phyloP scores from a whole-genome alignment of 495 filamentous ascomycete species.

The Penicillium bialowiezense region DNA sequence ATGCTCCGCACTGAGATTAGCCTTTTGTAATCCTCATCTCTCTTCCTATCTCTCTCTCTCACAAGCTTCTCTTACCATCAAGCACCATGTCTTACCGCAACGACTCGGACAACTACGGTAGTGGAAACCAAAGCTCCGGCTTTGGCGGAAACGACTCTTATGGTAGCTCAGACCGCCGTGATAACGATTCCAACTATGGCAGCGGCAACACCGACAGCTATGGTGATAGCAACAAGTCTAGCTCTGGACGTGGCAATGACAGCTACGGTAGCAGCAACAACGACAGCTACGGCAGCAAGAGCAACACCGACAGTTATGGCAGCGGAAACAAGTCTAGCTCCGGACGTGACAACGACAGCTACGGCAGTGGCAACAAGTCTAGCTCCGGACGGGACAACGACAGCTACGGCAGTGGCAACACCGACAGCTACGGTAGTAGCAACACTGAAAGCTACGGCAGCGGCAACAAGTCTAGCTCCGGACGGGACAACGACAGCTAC shows the following conservation, averaged over 20 bases:
- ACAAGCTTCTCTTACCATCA: not conserved
- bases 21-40: not conserved
- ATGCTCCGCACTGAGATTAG: too few relatives aligned
- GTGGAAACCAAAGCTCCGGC: not conserved
- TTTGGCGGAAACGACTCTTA: not conserved
- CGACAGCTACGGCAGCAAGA: not conserved
- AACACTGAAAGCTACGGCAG: not conserved
- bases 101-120: constrained; percentile 4
- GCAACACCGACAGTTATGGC: not conserved
- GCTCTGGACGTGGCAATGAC: not conserved
- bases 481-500: not conserved
- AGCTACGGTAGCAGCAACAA: not conserved
- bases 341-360: not conserved
- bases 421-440: not conserved
- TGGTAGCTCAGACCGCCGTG: not conserved
- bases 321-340: not conserved
- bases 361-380: not conserved
- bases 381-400: not conserved
- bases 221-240: not conserved
- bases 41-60: not conserved
- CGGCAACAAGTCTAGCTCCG: not conserved
- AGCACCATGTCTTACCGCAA: constrained; percentile 5
- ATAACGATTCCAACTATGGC: not conserved
- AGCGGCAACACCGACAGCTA: not conserved
- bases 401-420: not conserved